Conservation (phyloP, 257 asterid species). For the Ajuga chamaepitys region DNA sequence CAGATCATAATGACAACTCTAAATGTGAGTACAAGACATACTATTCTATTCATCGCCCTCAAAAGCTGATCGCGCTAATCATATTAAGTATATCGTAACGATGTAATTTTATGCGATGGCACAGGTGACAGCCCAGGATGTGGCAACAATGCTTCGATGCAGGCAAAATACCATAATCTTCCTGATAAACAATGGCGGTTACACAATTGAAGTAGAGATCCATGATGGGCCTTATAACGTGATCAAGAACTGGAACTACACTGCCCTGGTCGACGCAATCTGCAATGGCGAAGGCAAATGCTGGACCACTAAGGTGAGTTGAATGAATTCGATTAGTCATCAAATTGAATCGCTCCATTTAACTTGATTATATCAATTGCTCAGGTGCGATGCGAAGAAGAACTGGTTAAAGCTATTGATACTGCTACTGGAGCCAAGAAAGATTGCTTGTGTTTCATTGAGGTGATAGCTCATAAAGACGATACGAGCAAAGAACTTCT, state of each 20-base stretch:
- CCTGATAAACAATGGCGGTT: conserved; percentile 69
- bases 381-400: conserved; percentile 54
- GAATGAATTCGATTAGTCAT: neutral
- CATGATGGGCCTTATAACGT: conserved; percentile 74
- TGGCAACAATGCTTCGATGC: conserved; percentile 56
- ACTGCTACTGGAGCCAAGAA: conserved; percentile 43
- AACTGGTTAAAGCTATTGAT: conserved; percentile 40
- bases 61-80: too few species aligned
- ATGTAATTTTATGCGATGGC: too few species aligned
- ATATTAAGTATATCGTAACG: neutral
- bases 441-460: conserved; percentile 61
- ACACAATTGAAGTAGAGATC: conserved; percentile 73
- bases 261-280: conserved; percentile 57
- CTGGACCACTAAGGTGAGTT: conserved; percentile 58
- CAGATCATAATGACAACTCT: too few species aligned
- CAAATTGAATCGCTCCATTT: neutral
- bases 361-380: neutral
- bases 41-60: too few species aligned
- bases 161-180: conserved; percentile 53
- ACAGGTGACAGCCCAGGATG: conserved; percentile 68
- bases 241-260: conserved; percentile 70
- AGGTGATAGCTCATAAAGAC: conserved; percentile 58
- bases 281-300: conserved; percentile 58
- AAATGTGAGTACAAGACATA: too few species aligned
- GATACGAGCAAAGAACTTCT: conserved; percentile 71